Percentiles rank a stretch among this genome's conserved stretches.
phyloP scores from a whole-genome alignment of 805 yeast genomes.

The Lachancea thermotolerans region DNA sequence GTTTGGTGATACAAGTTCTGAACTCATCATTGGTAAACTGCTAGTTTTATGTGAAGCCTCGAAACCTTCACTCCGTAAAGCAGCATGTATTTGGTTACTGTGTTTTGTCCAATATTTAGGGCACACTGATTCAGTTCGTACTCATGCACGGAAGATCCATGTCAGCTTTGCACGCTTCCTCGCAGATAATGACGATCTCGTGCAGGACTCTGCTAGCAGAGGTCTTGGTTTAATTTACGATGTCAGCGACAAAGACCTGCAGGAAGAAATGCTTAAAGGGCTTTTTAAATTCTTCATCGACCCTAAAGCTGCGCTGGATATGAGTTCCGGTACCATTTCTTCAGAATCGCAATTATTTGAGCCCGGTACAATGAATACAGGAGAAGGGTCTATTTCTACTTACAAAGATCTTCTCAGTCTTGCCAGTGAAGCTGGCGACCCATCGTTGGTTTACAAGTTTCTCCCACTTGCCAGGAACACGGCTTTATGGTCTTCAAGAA shows the following conservation, averaged over 20 bases:
- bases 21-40: constrained; percentile 40
- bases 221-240: constrained; percentile 82
- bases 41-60: constrained; percentile 52
- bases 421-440: constrained; percentile 95
- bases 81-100: constrained; percentile 80
- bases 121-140: constrained; percentile 35
- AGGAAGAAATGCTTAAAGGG: constrained; percentile 66
- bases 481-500: constrained; percentile 84
- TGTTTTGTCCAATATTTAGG: constrained; percentile 74
- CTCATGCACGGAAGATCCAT: constrained; percentile 56
- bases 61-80: constrained; percentile 66
- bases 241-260: constrained; percentile 57
- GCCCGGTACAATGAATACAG: constrained; percentile 70
- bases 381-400: constrained; percentile 82
- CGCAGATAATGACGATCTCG: constrained; percentile 72
- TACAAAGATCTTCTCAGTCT: constrained; percentile 81
- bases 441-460: constrained; percentile 85
- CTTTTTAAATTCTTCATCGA: constrained; percentile 75
- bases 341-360: constrained; percentile 82
- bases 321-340: constrained; percentile 59
- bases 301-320: constrained; percentile 38
- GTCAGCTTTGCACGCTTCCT: constrained; percentile 68
- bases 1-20: background rate
- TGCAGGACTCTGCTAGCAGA: constrained; percentile 90
- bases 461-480: constrained; percentile 88